phyloP scores from a whole-genome alignment of 805 yeast species.

The Wickerhamomyces xylosicus region DNA sequence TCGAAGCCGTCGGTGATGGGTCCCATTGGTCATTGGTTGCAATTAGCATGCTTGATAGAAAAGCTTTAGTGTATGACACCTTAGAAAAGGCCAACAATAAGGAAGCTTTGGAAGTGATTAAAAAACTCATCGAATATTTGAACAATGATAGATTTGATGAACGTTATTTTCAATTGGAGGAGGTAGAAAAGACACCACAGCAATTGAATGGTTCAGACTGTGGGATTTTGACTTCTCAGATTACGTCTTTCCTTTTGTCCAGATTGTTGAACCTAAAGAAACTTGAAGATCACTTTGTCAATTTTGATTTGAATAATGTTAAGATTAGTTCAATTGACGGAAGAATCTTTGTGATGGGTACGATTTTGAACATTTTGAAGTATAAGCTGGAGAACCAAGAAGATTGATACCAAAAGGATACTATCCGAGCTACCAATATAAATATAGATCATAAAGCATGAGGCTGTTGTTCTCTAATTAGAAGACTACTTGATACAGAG shows the following conservation, averaged over 20 bases:
- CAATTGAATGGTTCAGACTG: slow-evolving; percentile 61
- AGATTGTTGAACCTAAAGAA: slow-evolving; percentile 21
- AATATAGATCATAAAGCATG: no score
- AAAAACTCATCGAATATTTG: slow-evolving; percentile 15
- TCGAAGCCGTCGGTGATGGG: slow-evolving; percentile 53
- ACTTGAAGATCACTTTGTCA: slow-evolving; percentile 21
- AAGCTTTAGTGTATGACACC: slow-evolving; percentile 47
- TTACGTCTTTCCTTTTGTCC: slow-evolving; percentile 25
- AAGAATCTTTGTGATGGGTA: slow-evolving; percentile 32
- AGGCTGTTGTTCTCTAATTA: no score
- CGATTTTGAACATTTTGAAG: slow-evolving; percentile 20
- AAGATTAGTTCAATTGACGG: slow-evolving; percentile 38
- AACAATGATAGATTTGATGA: slow-evolving; percentile 1
- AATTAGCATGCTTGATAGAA: slow-evolving; percentile 34
- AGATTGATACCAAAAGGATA: no score
- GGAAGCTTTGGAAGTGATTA: slow-evolving; percentile 14
- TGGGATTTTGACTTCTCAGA: slow-evolving; percentile 31
- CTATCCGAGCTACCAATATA: no score
- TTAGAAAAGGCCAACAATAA: slow-evolving; percentile 23
- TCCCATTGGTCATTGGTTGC: slow-evolving; percentile 70
- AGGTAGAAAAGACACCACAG: slow-evolving; percentile 32
- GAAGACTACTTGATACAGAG: no score
- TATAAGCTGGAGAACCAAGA: slow-evolving; percentile 8
- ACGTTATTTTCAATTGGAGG: slow-evolving; percentile 14
- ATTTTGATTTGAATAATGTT: slow-evolving; percentile 29